Percentiles rank a stretch among this genome's conserved stretches.
Conservation (phyloP, 768 basidiomycete species). For the Lactarius trivialis region DNA sequence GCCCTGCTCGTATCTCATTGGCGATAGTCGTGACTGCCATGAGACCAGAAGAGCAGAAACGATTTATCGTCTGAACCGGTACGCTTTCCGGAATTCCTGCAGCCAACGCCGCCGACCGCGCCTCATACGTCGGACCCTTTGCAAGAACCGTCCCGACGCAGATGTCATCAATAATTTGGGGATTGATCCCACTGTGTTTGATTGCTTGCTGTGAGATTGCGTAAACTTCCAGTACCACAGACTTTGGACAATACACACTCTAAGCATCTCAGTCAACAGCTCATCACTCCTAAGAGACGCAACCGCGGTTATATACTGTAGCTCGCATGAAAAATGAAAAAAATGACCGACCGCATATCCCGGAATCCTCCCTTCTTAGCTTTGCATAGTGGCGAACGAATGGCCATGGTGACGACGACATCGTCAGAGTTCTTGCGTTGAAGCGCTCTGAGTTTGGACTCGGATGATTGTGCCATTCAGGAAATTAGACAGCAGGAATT, state of each 20-base stretch:
- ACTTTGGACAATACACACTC: conserved; percentile 35
- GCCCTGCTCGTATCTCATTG: conserved; percentile 69
- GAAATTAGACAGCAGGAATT: conserved; percentile 39
- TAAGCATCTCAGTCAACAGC: conserved; percentile 75
- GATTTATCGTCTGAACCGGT: conserved; percentile 67
- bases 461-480: conserved; percentile 24
- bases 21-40: conserved; percentile 75
- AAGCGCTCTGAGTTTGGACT: conserved; percentile 46
- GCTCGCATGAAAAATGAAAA: not conserved
- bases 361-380: conserved; percentile 71
- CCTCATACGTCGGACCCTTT: conserved; percentile 58
- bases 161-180: conserved; percentile 63
- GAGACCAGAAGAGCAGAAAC: conserved; percentile 82
- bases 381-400: conserved; percentile 69
- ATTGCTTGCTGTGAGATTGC: conserved; percentile 46
- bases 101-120: conserved; percentile 66
- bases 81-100: conserved; percentile 77
- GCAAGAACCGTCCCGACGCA: conserved; percentile 74
- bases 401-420: conserved; percentile 78
- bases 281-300: conserved; percentile 56
- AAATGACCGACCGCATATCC: conserved; percentile 51
- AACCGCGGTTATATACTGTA: not conserved
- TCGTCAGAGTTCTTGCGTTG: conserved; percentile 61
- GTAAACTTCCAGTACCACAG: conserved; percentile 13
- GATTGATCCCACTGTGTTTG: conserved; percentile 51